These are phyloP conservation scores for Hypericum perforatum DNA, from an alignment of 345 rosid species.

Conservation along the genomic window DNA sequence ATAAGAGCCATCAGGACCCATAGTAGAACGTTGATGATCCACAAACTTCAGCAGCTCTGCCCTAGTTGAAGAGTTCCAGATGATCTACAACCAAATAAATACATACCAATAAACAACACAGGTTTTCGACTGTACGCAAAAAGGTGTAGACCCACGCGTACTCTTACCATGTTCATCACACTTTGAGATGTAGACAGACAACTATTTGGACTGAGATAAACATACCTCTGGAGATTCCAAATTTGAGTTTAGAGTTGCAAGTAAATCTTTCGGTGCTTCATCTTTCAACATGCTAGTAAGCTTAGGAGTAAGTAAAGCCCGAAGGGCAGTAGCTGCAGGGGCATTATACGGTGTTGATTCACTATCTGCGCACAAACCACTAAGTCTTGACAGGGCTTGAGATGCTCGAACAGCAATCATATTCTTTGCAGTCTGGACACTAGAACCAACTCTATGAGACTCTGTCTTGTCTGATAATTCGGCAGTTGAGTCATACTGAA, in stretches of 20 bases:
- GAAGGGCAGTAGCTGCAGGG: slow-evolving; percentile 55
- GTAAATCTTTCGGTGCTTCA: slow-evolving; percentile 62
- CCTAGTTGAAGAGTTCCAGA: slow-evolving; percentile 94
- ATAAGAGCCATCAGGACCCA: slow-evolving; percentile 91
- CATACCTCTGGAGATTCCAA: slow-evolving; percentile 99
- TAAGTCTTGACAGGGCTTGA: slow-evolving; percentile 82
- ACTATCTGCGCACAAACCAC: slow-evolving; percentile 66
- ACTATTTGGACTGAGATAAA: background rate
- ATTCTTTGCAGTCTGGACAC: slow-evolving; percentile 95
- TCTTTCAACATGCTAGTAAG: slow-evolving; percentile 85
- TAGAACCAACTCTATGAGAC: slow-evolving; percentile 91
- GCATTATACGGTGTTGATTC: slow-evolving; percentile 61
- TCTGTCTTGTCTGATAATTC: slow-evolving; percentile 65
- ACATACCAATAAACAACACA: background rate
- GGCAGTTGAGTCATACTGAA: slow-evolving; percentile 97
- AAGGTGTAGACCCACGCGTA: no score
- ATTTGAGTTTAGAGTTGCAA: slow-evolving; percentile 72
- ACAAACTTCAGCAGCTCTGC: slow-evolving; percentile 86
- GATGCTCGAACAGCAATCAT: slow-evolving; percentile 81
- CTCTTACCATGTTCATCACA: no score
- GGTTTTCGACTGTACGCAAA: background rate
- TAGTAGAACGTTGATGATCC: slow-evolving; percentile 73
- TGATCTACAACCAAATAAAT: slow-evolving; percentile 44
- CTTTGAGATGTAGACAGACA: slow-evolving; percentile 7
- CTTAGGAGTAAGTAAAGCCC: slow-evolving; percentile 86